A percentile compares a stretch with the other conserved stretches of the same genome.
Conservation (phyloP, 1,139 yeast species). For the Yamadazyma diddensiae region DNA sequence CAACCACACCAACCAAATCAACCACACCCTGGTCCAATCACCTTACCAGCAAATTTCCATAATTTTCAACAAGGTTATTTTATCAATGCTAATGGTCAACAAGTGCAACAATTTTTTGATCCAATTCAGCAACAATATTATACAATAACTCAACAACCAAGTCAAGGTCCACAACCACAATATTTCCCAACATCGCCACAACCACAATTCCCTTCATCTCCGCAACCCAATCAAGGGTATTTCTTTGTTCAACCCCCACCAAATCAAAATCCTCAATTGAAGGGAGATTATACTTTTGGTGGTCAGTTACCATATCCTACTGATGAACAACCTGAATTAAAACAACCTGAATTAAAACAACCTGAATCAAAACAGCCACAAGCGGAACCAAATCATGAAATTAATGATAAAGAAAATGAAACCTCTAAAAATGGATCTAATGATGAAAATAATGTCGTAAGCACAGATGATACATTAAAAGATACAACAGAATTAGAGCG, state of each 20-base stretch:
- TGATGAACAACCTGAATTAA: conserved; percentile 2
- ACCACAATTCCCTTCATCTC: conserved; percentile 13
- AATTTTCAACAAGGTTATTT: conserved; percentile 22
- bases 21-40: conserved; percentile 7
- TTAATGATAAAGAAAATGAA: not conserved
- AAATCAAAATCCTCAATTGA: conserved; percentile 16
- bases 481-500: conserved; percentile 1
- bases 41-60: conserved; percentile 18
- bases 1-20: conserved; percentile 11
- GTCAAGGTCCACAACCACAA: conserved; percentile 33
- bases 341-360: not conserved
- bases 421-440: too few species aligned
- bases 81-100: conserved; percentile 20
- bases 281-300: conserved; percentile 16
- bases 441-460: too few species aligned
- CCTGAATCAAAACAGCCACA: not conserved
- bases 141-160: conserved; percentile 36
- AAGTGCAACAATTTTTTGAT: conserved; percentile 43
- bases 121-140: conserved; percentile 47
- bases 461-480: conserved; percentile 5
- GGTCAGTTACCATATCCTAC: conserved; percentile 18
- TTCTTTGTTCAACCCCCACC: conserved; percentile 15
- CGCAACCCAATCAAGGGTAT: conserved; percentile 13
- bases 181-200: conserved; percentile 39
- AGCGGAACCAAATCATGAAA: not conserved